Base-by-base conservation (phyloP, 176 grass and related monocot genomes). In the Poa pratensis region DNA sequence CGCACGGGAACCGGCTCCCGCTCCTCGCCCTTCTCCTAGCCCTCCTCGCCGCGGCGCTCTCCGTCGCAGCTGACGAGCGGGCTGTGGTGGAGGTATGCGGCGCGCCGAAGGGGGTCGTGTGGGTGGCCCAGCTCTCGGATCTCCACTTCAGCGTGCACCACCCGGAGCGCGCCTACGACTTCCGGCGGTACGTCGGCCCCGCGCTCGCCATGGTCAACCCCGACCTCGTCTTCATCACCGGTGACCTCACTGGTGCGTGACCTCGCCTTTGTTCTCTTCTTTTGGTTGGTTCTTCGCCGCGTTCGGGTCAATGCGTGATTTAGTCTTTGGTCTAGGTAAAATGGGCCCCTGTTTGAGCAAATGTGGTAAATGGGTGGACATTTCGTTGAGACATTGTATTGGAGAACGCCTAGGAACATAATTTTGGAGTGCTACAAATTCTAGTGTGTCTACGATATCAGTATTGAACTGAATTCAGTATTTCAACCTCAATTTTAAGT, bases 71-170 rank as follows among this genome's bases (percentile, higher is more conserved):
- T 1, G 89, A 80, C 75, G 39, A 68, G n/a, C 51, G 86, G 35
- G 83, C 69, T 22, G 86, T 85, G 65, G 82, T 89, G 66, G 86
- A 92, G 83, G 90, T 94, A 71, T 78, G 89, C 79, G 93, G 84
- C 68, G 88, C 58, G 62, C 93, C 96, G 39, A 83, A 78, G 1
- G 91, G 91, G 80, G 89, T 96, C 59, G 90, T 95, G 42, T 98
- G 96, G 96, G 91, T 84, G 64, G 93, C 80, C 67, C 96, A 98
- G 86, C 81, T 98, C 5, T 96, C 96, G 59, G 96, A 96, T 91
- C 96, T 98, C 88, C 93, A 98, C 81, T 92, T 98, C 84, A 98
- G 96, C 90, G 86, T 95, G 84, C 92, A 94, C 91, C 86, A 98
- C 68, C 93, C 93, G 54, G 96, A 98, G 67, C 91, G 96, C 66